Evolutionary conservation across 371 early-diverging fungal genomes (phyloP).

Genomic region (Astathelohania contejeani): DNA sequence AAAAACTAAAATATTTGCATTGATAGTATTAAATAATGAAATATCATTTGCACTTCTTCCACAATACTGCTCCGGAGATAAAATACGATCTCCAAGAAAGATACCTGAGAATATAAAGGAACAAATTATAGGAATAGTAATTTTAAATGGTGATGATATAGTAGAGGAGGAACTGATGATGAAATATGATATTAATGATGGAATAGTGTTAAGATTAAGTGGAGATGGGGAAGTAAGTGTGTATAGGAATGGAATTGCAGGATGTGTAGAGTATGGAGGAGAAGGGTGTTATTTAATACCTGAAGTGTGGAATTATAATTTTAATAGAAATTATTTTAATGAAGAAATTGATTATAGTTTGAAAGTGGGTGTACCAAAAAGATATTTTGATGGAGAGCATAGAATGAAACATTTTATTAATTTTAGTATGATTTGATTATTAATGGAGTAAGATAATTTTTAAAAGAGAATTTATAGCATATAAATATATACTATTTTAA

Average conservation of each 20-base stretch:
- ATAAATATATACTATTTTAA: too few relatives aligned
- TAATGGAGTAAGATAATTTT: too few relatives aligned
- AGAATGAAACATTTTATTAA: conserved; percentile 5
- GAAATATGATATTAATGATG: conserved; percentile 7
- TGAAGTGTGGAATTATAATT: conserved; percentile 26
- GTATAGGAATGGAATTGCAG: not conserved
- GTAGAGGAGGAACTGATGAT: not conserved
- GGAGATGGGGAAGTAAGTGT: not conserved
- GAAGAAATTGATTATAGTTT: conserved; percentile 11
- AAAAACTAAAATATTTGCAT: too few relatives aligned
- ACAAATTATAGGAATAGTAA: conserved; percentile 6
- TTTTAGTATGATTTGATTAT: conserved; percentile 1
- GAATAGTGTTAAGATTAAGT: not conserved
- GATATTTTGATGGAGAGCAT: conserved; percentile 17
- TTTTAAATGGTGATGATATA: conserved; percentile 2
- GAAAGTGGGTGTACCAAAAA: conserved; percentile 6
- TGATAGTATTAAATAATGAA: too few relatives aligned
- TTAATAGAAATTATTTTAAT: conserved; percentile 3
- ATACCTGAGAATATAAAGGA: too few relatives aligned
- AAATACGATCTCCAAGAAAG: too few relatives aligned
- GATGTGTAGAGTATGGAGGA: not conserved
- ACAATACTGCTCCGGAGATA: too few relatives aligned
- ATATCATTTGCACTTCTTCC: too few relatives aligned
- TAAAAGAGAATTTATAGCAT: too few relatives aligned
- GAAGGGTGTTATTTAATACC: conserved; percentile 3